Base-by-base conservation (phyloP, 352 stramenopile species). In the Thalassiosira hispida region DNA sequence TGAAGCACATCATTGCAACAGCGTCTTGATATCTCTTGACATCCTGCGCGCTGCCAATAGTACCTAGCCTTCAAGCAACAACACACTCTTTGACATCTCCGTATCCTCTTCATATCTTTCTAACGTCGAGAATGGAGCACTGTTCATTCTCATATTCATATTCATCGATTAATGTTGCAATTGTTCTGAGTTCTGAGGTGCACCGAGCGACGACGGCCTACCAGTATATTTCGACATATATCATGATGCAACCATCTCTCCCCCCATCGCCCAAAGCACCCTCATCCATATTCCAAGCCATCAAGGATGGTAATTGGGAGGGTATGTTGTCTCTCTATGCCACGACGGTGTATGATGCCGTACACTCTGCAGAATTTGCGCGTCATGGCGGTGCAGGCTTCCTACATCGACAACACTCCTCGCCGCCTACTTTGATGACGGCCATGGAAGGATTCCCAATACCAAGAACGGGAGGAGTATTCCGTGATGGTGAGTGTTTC, bases 321-420 rank as follows among this genome's bases (percentile, higher is more conserved):
- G 77, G 74, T n/a, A 44, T 82, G 12, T 31, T 81, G 11, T 42
- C 74, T 16, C 29, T 73, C 33, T 83, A 83, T 42, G 74, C 74
- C 27, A 73, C 49, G 9, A 53, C 66, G 20, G 74, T 52, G 0
- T 78, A 65, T 38, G 68, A 83, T 64, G 61, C 74, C 9, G 62
- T 78, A n/a, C 51, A 77, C 42, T 60, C 74, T 22, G 51, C 46
- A 31, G 61, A 78, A 74, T 73, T 70, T 27, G 62, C 62, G 23
- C 20, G 22, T 55, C 23, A 7, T 22, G 38, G 63, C 5, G 38
- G 40, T 40, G 40, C 47, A 12, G 46, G 22, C 20, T 23, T 18
- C 29, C 51, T 22, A 1, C 38, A 62, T 44, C 23, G 31, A 14
- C n/a, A 35, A 5, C 46, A 49, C 4, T 46, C 44, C n/a, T 51